Evolutionary conservation across 2,329 filamentous ascomycete genomes (phyloP).

Genomic region (Paracamarosporium sp.): DNA sequence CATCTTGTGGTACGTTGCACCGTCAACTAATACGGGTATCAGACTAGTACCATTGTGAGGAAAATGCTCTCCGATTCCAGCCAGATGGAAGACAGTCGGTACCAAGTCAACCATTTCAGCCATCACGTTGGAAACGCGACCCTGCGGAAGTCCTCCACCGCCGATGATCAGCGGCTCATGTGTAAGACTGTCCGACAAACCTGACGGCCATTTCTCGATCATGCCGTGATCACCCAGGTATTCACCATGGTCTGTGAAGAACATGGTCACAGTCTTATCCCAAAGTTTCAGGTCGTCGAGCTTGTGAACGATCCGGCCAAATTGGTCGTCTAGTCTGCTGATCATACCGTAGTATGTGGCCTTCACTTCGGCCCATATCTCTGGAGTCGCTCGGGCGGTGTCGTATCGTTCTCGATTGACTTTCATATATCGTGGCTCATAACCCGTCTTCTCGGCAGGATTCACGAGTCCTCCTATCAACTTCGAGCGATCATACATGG

Average conservation of each 20-base stretch:
- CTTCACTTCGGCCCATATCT: constrained; percentile 54
- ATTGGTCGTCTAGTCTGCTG: constrained; percentile 54
- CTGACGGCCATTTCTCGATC: constrained; percentile 59
- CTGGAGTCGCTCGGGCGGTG: constrained; percentile 48
- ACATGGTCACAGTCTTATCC: constrained; percentile 52
- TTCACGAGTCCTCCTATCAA: constrained; percentile 18
- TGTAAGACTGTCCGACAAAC: constrained; percentile 50
- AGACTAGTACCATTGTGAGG: constrained; percentile 51
- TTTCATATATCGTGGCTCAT: constrained; percentile 53
- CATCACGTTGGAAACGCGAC: constrained; percentile 44
- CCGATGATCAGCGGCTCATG: constrained; percentile 55
- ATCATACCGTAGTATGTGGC: constrained; percentile 59
- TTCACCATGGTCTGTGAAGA: constrained; percentile 56
- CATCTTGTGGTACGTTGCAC: constrained; percentile 39
- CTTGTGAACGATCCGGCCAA: constrained; percentile 49
- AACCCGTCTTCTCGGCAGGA: constrained; percentile 43
- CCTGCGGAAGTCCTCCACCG: constrained; percentile 49
- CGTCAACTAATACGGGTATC: constrained; percentile 32
- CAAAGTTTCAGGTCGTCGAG: constrained; percentile 45
- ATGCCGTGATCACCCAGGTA: constrained; percentile 57
- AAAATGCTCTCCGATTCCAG: constrained; percentile 48
- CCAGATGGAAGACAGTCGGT: constrained; percentile 52
- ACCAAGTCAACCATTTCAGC: constrained; percentile 56
- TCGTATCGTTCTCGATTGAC: constrained; percentile 49
- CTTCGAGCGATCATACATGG: constrained; percentile 51